Percentiles rank a stretch among this genome's conserved stretches.
These are phyloP conservation scores for Ogataea nakhonphanomensis DNA, from an alignment of 805 yeast genomes.

Conservation along the genomic window DNA sequence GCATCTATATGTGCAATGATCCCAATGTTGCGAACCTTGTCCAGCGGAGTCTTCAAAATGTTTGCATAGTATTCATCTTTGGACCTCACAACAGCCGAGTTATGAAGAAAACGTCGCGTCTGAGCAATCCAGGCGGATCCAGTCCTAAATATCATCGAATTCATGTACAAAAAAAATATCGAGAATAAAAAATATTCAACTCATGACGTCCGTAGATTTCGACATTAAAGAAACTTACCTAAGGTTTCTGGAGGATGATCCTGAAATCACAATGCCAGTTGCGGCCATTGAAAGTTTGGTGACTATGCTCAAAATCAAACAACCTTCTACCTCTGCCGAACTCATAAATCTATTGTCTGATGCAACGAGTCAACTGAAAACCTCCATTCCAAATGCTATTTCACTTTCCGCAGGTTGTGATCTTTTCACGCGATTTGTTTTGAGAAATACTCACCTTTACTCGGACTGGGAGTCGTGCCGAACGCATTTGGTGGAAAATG, in stretches of 20 bases:
- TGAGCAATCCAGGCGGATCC: neutral
- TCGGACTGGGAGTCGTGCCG: conserved; percentile 95
- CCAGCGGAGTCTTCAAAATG: conserved; percentile 21
- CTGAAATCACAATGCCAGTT: conserved; percentile 98
- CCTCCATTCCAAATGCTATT: conserved; percentile 83
- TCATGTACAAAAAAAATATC: conserved; percentile 2
- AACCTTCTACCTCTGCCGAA: conserved; percentile 93
- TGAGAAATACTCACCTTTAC: conserved; percentile 80
- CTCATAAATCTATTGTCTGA: conserved; percentile 75
- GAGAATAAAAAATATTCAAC: neutral
- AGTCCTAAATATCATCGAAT: conserved; percentile 1
- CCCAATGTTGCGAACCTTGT: conserved; percentile 79
- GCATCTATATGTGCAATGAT: conserved; percentile 99
- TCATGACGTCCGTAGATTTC: conserved; percentile 36
- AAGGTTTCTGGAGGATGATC: conserved; percentile 77
- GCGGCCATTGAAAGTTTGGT: conserved; percentile 97
- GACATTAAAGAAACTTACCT: conserved; percentile 82
- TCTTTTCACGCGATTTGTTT: conserved; percentile 87
- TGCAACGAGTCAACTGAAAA: conserved; percentile 71
- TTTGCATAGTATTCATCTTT: conserved; percentile 16
- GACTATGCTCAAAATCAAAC: conserved; percentile 72
- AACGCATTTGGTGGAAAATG: conserved; percentile 85
- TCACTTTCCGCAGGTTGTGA: conserved; percentile 97
- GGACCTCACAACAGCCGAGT: neutral
- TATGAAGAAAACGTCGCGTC: conserved; percentile 3